phyloP scores from a whole-genome alignment of 2,329 filamentous ascomycete genomes.

The Alternaria sp. region DNA sequence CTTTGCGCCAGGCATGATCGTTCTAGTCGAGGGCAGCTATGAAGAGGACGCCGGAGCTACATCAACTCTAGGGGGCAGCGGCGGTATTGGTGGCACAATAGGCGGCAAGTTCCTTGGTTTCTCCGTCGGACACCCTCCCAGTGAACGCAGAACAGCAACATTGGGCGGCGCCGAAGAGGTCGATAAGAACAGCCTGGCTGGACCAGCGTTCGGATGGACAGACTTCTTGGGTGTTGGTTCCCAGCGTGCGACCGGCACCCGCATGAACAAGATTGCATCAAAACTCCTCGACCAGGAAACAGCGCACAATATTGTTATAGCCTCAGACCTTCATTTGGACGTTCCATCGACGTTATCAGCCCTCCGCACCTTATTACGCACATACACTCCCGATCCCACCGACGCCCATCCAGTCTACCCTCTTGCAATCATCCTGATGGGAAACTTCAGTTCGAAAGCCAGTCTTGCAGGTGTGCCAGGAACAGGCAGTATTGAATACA shows the following conservation, averaged over 20 bases:
- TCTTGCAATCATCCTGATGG: constrained; percentile 80
- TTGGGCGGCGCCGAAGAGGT: constrained; percentile 69
- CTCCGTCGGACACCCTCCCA: constrained; percentile 89
- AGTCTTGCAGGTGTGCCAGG: constrained; percentile 68
- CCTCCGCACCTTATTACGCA: constrained; percentile 76
- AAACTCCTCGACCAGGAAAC: constrained; percentile 61
- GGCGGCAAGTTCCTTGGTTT: constrained; percentile 92
- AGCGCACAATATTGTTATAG: constrained; percentile 69
- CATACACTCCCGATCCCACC: constrained; percentile 66
- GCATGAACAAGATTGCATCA: constrained; percentile 82
- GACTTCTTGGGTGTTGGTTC: constrained; percentile 93
- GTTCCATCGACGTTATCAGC: constrained; percentile 81
- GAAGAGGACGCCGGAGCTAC: constrained; percentile 78
- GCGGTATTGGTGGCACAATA: constrained; percentile 86
- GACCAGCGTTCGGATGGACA: constrained; percentile 82
- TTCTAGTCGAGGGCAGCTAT: constrained; percentile 94
- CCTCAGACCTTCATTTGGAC: constrained; percentile 88
- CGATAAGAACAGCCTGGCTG: constrained; percentile 46
- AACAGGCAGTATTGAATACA: constrained; percentile 91
- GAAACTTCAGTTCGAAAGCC: constrained; percentile 75
- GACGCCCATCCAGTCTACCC: constrained; percentile 69
- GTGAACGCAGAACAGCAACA: constrained; percentile 81
- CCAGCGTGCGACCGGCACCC: constrained; percentile 79
- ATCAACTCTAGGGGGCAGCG: constrained; percentile 70
- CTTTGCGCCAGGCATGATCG: constrained; percentile 95